Percentiles rank a stretch among this genome's conserved stretches.
These are phyloP conservation scores for Lactarius indigo DNA, from an alignment of 768 basidiomycete genomes.

Conservation along the genomic window DNA sequence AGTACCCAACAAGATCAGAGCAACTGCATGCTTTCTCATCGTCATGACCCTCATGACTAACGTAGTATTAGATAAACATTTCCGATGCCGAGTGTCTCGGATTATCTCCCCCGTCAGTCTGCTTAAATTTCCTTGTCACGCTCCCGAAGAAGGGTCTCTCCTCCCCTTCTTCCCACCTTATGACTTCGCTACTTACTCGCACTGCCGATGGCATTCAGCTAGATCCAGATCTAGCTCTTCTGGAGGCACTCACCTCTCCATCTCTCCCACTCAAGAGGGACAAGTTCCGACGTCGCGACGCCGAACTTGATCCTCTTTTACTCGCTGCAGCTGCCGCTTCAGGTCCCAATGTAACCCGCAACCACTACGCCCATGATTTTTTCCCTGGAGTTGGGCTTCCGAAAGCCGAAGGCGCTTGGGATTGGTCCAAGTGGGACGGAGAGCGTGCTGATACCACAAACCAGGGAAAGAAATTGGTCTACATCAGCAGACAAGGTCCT, in stretches of 20 bases:
- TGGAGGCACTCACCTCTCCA: slow-evolving; percentile 60
- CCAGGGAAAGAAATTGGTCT: slow-evolving; percentile 49
- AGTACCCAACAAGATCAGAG: no score
- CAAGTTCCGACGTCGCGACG: slow-evolving; percentile 57
- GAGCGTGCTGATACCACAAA: slow-evolving; percentile 39
- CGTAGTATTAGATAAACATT: neutral
- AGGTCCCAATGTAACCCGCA: slow-evolving; percentile 74
- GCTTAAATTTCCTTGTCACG: slow-evolving; percentile 12
- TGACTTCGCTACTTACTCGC: slow-evolving; percentile 30
- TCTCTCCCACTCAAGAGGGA: slow-evolving; percentile 38
- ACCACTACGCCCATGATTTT: slow-evolving; percentile 83
- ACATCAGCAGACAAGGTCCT: slow-evolving; percentile 75
- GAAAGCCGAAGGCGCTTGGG: slow-evolving; percentile 50
- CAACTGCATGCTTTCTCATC: neutral
- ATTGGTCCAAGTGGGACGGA: slow-evolving; percentile 54
- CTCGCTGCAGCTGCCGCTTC: slow-evolving; percentile 74
- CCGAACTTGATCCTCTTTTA: slow-evolving; percentile 73
- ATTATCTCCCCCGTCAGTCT: neutral
- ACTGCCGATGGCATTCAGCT: slow-evolving; percentile 31
- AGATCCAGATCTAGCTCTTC: slow-evolving; percentile 55
- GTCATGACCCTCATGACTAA: neutral
- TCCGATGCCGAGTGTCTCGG: neutral
- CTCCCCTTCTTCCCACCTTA: slow-evolving; percentile 13
- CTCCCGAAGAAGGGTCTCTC: neutral
- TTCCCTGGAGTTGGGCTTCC: slow-evolving; percentile 56